Conservation (phyloP, 495 filamentous ascomycete genomes). For the Bryoglossum gracile region DNA sequence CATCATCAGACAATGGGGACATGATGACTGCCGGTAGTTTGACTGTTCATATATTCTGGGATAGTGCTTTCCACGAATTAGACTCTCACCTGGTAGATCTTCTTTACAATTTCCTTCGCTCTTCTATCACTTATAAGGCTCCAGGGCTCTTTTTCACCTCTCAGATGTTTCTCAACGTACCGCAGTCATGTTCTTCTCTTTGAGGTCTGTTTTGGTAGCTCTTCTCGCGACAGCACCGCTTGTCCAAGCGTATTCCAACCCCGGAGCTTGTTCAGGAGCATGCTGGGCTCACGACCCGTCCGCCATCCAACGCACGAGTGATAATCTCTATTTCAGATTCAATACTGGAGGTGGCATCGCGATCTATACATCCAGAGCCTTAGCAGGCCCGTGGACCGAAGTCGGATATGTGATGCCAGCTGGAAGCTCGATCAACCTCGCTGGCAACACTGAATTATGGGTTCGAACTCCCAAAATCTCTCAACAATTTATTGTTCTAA, state of each 20-base stretch:
- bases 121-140: background rate
- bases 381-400: conserved; percentile 60
- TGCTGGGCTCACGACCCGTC: conserved; percentile 61
- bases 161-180: background rate
- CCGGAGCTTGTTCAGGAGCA: conserved; percentile 48
- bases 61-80: conserved; percentile 10
- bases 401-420: conserved; percentile 48
- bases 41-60: background rate
- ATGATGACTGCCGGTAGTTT: no score
- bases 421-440: conserved; percentile 48
- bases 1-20: no score
- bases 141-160: background rate
- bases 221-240: conserved; percentile 13
- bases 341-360: conserved; percentile 55
- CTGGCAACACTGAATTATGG: conserved; percentile 53
- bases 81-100: background rate
- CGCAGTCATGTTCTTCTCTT: conserved; percentile 5
- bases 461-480: conserved; percentile 28
- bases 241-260: conserved; percentile 42
- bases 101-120: background rate
- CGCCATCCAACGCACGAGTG: conserved; percentile 51
- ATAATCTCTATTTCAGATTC: conserved; percentile 70
- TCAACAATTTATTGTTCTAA: background rate
- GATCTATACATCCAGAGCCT: conserved; percentile 47
- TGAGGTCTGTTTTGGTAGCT: conserved; percentile 6